Base-by-base conservation (phyloP, 192 early-diverging fungal species). In the Pecoramyces ruminantium region DNA sequence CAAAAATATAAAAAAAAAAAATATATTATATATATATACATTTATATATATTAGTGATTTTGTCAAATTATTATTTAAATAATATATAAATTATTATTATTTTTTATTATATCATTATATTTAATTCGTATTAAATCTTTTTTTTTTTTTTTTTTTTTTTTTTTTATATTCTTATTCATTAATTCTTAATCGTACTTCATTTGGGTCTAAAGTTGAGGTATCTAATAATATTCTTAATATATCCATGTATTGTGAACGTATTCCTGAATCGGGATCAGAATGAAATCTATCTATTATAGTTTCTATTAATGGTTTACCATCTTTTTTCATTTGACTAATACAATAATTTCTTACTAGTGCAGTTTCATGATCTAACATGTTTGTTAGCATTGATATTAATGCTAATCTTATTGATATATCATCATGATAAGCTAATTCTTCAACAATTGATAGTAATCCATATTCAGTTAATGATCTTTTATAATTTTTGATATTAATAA, bases 311-410 rank as follows among this genome's bases (percentile, higher is more conserved):
- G 88, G 87, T 79, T 88, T 88, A 9, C 84, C 79, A 13, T 82
- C 82, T 78, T 89, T 85, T 77, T 86, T 86, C 9, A 88, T 84
- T 85, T 94, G 92, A 14, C 86, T 91, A 21, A 93, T 77, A 39
- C 90, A 90, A 80, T 92, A 88, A 1, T 89, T 86, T 67, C 96
- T 86, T 12, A 98, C 91, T 27, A 94, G 84, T 30, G 89, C 86
- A 14, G 94, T 88, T 80, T 98, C 93, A 80, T 94, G 92, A 38
- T 96, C 95, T 78, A 96, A 84, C 6, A 96, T 86, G 6, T 89
- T 85, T 28, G 89, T 82, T 77, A 96, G 85, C 51, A 96, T 90
- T 28, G 94, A 92, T 18, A 91, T 85, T 78, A 89, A 90, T 25
- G 92, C 91, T 38, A 87, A 86, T 80, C 90, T 90, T 21, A 95